Percentiles rank a stretch among this genome's conserved stretches.
Conservation (phyloP, 2,329 filamentous ascomycete species). For the Fusarium aywerte region DNA sequence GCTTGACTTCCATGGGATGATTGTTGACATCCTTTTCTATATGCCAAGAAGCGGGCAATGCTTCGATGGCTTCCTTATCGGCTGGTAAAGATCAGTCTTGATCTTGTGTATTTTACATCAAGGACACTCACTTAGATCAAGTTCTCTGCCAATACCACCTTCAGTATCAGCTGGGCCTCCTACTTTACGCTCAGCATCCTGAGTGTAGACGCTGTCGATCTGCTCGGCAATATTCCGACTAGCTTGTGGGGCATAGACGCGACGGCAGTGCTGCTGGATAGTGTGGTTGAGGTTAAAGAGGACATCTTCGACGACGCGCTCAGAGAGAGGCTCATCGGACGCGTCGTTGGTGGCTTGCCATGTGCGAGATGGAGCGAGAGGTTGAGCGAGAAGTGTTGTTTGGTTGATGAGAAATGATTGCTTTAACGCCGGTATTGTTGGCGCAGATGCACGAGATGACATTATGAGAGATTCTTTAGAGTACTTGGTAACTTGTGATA, state of each 20-base stretch:
- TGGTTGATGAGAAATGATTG: constrained; percentile 71
- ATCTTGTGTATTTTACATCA: not conserved
- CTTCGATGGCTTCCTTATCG: constrained; percentile 56
- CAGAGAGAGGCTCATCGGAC: constrained; percentile 55
- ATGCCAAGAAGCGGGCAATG: constrained; percentile 61
- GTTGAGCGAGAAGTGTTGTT: constrained; percentile 70
- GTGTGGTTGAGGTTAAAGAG: constrained; percentile 69
- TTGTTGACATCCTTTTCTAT: constrained; percentile 51
- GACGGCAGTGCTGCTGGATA: constrained; percentile 71
- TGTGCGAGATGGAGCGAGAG: constrained; percentile 64
- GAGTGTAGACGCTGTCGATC: constrained; percentile 72
- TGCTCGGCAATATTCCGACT: constrained; percentile 78
- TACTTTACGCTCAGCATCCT: constrained; percentile 55
- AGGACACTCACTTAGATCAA: constrained; percentile 57
- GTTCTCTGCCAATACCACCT: constrained; percentile 52
- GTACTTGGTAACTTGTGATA: not conserved
- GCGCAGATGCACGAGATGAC: constrained; percentile 47
- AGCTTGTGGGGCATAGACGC: constrained; percentile 75
- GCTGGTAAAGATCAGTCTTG: constrained; percentile 46
- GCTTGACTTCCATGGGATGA: constrained; percentile 59
- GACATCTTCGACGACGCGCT: constrained; percentile 66
- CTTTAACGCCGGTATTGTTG: constrained; percentile 71
- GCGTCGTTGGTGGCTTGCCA: constrained; percentile 62
- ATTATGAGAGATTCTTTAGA: not conserved
- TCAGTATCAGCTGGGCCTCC: constrained; percentile 52